These are phyloP conservation scores for Botrytis porri DNA, from an alignment of 2,329 filamentous ascomycete genomes.

Conservation along the genomic window DNA sequence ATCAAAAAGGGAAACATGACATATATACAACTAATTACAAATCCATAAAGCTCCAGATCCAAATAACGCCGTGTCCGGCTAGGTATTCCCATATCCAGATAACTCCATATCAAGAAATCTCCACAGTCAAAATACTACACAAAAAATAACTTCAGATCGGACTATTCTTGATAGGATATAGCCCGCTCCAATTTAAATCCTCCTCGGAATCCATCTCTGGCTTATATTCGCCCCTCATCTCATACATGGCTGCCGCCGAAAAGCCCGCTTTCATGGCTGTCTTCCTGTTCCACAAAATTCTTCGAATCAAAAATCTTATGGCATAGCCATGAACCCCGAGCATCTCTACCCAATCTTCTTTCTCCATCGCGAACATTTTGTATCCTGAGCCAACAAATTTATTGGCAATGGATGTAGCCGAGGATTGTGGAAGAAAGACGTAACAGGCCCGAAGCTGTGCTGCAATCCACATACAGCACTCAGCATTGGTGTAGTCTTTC, in stretches of 20 bases:
- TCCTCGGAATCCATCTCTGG: background rate
- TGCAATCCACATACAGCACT: conserved; percentile 4
- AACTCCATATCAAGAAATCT: background rate
- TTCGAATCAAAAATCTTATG: conserved; percentile 4
- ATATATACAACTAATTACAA: no score
- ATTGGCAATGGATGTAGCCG: background rate
- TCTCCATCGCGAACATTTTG: background rate
- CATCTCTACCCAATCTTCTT: background rate
- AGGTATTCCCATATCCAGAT: background rate
- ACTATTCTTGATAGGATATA: background rate
- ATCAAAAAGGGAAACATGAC: background rate
- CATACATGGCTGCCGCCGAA: background rate
- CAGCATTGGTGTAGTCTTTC: background rate
- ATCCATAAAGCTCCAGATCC: background rate
- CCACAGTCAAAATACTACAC: background rate
- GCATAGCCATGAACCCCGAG: background rate
- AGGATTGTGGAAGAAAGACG: background rate
- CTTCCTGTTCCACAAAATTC: conserved; percentile 3
- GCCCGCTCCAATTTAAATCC: background rate
- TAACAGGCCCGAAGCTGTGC: background rate
- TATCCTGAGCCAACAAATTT: background rate
- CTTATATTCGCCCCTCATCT: conserved; percentile 4
- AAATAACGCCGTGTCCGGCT: background rate
- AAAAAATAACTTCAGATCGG: background rate
- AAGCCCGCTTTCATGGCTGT: background rate